These are phyloP conservation scores for Rauvolfia tetraphylla DNA, from an alignment of 257 asterid species.

Conservation along the genomic window DNA sequence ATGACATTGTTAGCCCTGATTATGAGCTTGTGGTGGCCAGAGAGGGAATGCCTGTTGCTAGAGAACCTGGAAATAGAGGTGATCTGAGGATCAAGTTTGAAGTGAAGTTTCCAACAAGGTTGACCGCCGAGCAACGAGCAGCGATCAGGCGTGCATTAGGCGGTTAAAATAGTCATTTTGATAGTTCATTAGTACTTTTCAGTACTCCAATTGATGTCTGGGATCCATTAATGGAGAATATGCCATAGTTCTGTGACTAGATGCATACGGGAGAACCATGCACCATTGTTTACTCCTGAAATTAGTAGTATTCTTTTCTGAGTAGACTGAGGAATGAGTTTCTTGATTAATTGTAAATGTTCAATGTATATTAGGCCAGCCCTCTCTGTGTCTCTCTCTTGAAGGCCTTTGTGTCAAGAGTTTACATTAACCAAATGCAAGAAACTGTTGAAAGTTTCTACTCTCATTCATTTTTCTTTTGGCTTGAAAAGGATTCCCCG, in stretches of 20 bases:
- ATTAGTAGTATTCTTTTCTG: neutral
- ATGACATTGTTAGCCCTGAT: constrained; percentile 36
- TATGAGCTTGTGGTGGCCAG: constrained; percentile 53
- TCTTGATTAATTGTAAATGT: neutral
- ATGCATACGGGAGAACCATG: neutral
- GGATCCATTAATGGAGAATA: too few species aligned
- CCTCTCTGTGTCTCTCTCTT: neutral
- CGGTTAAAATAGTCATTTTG: constrained; percentile 20
- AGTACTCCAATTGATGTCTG: neutral
- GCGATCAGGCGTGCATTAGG: constrained; percentile 51
- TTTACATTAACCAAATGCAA: neutral
- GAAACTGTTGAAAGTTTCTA: too few species aligned
- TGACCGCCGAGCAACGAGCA: constrained; percentile 61
- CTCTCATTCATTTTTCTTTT: too few species aligned
- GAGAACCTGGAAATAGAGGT: constrained; percentile 52
- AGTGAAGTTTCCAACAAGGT: constrained; percentile 57
- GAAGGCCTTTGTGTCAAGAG: neutral
- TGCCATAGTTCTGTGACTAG: too few species aligned
- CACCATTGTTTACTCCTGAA: neutral
- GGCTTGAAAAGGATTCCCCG: too few species aligned
- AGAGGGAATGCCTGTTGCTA: constrained; percentile 85
- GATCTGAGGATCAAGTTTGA: constrained; percentile 64
- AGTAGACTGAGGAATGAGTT: neutral
- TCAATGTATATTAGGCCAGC: neutral
- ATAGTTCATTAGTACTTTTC: neutral